Evolutionary conservation across 1,139 yeast genomes (phyloP).

Genomic region (Suhomyces choctaworum): DNA sequence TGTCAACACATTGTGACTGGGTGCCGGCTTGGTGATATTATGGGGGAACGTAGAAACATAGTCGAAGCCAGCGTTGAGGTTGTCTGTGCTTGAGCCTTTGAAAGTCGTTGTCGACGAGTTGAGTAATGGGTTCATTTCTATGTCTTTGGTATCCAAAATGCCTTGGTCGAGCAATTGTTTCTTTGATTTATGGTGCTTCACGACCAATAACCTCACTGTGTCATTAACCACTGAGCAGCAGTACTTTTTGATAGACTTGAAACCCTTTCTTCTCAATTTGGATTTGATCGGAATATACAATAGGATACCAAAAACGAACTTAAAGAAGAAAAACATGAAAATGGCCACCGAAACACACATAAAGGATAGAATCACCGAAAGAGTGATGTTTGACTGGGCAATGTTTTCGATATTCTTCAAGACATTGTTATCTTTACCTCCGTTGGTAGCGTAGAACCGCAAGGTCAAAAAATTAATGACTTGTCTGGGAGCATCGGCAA

Average conservation of each 20-base stretch:
- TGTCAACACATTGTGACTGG: constrained; percentile 4
- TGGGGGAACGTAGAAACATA: constrained; percentile 10
- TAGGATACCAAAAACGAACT: constrained; percentile 57
- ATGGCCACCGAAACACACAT: constrained; percentile 77
- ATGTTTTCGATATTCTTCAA: constrained; percentile 54
- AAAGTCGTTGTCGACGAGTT: constrained; percentile 12
- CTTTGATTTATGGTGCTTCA: constrained; percentile 47
- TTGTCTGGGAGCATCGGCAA: constrained; percentile 91
- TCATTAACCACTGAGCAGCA: constrained; percentile 58
- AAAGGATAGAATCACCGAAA: constrained; percentile 70
- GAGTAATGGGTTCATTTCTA: constrained; percentile 31
- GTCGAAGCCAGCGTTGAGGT: constrained; percentile 1
- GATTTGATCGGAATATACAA: constrained; percentile 57
- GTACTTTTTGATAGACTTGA: constrained; percentile 51
- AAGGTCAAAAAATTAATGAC: constrained; percentile 76
- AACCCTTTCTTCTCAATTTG: constrained; percentile 40
- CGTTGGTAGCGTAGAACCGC: constrained; percentile 53
- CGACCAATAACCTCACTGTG: constrained; percentile 53
- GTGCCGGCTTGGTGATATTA: constrained; percentile 9
- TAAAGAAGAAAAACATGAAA: constrained; percentile 69
- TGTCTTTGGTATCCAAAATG: constrained; percentile 26
- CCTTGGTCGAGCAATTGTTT: constrained; percentile 37
- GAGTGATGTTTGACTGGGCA: constrained; percentile 59
- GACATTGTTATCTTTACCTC: constrained; percentile 45
- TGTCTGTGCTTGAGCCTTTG: constrained; percentile 6